Conservation (phyloP, 1,284 basidiomycete species). For the Phaffia rhodozyma region DNA sequence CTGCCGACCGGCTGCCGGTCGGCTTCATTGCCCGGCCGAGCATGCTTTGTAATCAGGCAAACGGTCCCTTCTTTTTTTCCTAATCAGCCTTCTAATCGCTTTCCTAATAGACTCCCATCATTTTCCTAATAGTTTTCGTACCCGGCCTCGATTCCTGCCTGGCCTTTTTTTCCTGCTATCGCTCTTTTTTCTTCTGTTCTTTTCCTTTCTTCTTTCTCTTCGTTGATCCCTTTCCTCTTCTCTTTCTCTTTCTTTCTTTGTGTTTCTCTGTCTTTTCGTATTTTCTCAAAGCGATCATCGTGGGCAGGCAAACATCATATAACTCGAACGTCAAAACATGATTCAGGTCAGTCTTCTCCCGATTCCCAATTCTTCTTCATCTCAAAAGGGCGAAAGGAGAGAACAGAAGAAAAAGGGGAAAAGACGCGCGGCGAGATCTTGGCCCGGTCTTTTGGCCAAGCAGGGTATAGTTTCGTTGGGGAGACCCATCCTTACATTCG, state of each 20-base stretch:
- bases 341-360: neutral
- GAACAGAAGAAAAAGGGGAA: neutral
- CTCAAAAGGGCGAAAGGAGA: neutral
- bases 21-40: too few species aligned
- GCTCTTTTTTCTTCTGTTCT: neutral
- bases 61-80: too few species aligned
- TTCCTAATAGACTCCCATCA: too few species aligned
- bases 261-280: neutral
- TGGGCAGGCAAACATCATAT: too few species aligned
- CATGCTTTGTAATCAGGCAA: too few species aligned
- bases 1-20: too few species aligned
- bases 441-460: constrained; percentile 31
- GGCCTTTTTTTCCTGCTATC: too few species aligned
- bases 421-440: constrained; percentile 23
- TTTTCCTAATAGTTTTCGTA: too few species aligned
- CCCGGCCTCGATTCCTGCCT: too few species aligned
- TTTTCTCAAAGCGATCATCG: neutral
- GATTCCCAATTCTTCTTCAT: neutral
- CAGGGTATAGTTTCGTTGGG: neutral
- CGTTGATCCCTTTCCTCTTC: neutral
- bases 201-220: neutral
- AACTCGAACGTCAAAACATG: neutral
- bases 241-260: neutral
- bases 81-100: too few species aligned
- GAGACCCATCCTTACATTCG: too few species aligned